Evolutionary conservation across 768 basidiomycete species (phyloP).

Genomic region (Rubroboletus satanas): DNA sequence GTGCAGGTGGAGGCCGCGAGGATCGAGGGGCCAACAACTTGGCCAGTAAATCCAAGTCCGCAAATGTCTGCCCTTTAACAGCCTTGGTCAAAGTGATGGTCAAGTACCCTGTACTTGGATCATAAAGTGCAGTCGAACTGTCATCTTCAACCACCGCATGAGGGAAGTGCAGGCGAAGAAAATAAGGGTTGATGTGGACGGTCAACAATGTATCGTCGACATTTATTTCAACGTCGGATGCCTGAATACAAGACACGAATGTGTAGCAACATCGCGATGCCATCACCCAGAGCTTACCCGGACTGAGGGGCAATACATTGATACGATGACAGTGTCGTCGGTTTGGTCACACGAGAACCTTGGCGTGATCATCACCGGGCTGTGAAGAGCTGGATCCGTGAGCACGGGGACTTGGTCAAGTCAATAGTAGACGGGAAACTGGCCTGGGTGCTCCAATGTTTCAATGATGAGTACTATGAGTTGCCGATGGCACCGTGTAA

Average conservation of each 20-base stretch:
- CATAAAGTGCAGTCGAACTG: slow-evolving; percentile 65
- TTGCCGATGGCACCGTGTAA: background rate
- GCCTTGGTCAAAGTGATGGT: slow-evolving; percentile 72
- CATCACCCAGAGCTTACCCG: slow-evolving; percentile 43
- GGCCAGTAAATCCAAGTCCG: slow-evolving; percentile 74
- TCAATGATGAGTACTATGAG: background rate
- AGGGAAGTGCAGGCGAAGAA: slow-evolving; percentile 74
- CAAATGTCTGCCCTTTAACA: slow-evolving; percentile 59
- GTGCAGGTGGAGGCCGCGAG: slow-evolving; percentile 30
- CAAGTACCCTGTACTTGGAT: slow-evolving; percentile 74
- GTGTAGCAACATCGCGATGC: slow-evolving; percentile 6
- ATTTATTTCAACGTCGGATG: slow-evolving; percentile 76
- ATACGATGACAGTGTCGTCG: slow-evolving; percentile 48
- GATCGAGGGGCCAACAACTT: slow-evolving; percentile 70
- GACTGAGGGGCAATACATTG: slow-evolving; percentile 68
- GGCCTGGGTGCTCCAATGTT: background rate
- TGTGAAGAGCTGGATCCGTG: background rate
- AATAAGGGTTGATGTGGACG: slow-evolving; percentile 81
- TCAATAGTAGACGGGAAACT: background rate
- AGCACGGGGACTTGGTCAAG: background rate
- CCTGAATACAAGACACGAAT: slow-evolving; percentile 41
- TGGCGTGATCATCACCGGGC: slow-evolving; percentile 66
- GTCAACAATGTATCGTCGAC: slow-evolving; percentile 68
- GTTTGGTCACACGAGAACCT: slow-evolving; percentile 69
- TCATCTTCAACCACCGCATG: slow-evolving; percentile 62